Percentiles rank a stretch among this genome's conserved stretches.
Evolutionary conservation across 1,284 basidiomycete genomes (phyloP).

Genomic region (Omphalotus olearius): DNA sequence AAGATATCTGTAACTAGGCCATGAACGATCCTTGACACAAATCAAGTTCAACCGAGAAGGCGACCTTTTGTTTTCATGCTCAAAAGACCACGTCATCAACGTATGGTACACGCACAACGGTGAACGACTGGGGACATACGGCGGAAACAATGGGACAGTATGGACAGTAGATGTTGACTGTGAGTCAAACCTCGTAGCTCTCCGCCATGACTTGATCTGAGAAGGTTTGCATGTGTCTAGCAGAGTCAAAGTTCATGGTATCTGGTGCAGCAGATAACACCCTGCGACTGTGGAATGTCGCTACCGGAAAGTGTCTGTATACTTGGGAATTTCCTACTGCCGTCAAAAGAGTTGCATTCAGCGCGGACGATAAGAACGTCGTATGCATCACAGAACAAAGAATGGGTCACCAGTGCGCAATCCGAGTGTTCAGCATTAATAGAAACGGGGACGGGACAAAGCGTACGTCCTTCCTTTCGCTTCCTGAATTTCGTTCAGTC

Average conservation of each 20-base stretch:
- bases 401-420: slow-evolving; percentile 85
- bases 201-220: slow-evolving; percentile 8
- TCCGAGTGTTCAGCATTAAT: slow-evolving; percentile 88
- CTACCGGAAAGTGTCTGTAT: slow-evolving; percentile 87
- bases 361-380: slow-evolving; percentile 80
- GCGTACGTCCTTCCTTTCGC: slow-evolving; percentile 46
- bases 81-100: slow-evolving; percentile 95
- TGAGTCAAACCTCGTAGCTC: slow-evolving; percentile 42
- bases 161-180: slow-evolving; percentile 97
- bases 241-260: slow-evolving; percentile 81
- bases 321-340: slow-evolving; percentile 98
- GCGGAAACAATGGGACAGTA: slow-evolving; percentile 94
- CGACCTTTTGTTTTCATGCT: slow-evolving; percentile 93
- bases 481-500: slow-evolving; percentile 7
- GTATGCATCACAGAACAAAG: slow-evolving; percentile 97
- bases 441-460: slow-evolving; percentile 72
- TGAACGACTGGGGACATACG: slow-evolving; percentile 94
- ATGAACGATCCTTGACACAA: slow-evolving; percentile 98
- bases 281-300: slow-evolving; percentile 88
- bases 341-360: slow-evolving; percentile 92
- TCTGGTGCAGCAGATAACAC: slow-evolving; percentile 91
- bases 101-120: slow-evolving; percentile 99
- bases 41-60: slow-evolving; percentile 96
- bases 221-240: slow-evolving; percentile 34
- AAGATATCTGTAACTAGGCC: slow-evolving; percentile 49